Evolutionary conservation across 1,284 basidiomycete genomes (phyloP), one percentile per base, ranked within the genome.

Genomic region (Austroboletus niveus): DNA sequence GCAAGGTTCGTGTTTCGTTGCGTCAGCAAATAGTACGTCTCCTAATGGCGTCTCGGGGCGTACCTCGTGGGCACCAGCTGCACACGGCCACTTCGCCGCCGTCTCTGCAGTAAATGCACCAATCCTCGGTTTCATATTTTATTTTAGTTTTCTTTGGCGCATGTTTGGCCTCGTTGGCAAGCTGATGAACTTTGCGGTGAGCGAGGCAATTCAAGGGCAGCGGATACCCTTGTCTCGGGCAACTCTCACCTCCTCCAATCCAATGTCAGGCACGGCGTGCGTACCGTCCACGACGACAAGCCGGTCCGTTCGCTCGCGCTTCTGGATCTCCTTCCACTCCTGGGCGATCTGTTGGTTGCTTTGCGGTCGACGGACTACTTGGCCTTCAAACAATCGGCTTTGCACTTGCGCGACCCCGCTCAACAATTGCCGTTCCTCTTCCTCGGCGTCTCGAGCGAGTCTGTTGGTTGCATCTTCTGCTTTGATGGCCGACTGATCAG

Each of bases 351-450:
- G 64, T 42, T 71, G 69, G 55, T 78, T 76, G 42, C 62, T 60
- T 52, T 67, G 61, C 29, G 8, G 39, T 24, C 70, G 72, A 35
- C 69, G 51, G 36, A 83, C 60, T 42, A 80, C 40, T 57, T 71
- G 72, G 5, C 82, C 83, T 54, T 85, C 82, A 52, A 84, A 85
- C 22, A 84, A 60, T 31, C 81, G 71, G 49, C 78, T 77, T 51
- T 78, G 75, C 5, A 85, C 83, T 51, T 76, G 75, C 7, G 80
- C 82, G 14, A 81, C 69, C 4, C 82, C 81, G 22, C 71, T 75
- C 24, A 85, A 64, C 22, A 85, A 60, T 52, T 54, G 61, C n/a
- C 61, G 61, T 61, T 85, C 81, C 56, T 83, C 82, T 52, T 80
- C 80, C 55, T 82, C 79, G 7, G 76, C 77, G 31, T 76, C 73